phyloP scores from a whole-genome alignment of 371 early-diverging fungal genomes.

The Apophysomyces ossiformis region DNA sequence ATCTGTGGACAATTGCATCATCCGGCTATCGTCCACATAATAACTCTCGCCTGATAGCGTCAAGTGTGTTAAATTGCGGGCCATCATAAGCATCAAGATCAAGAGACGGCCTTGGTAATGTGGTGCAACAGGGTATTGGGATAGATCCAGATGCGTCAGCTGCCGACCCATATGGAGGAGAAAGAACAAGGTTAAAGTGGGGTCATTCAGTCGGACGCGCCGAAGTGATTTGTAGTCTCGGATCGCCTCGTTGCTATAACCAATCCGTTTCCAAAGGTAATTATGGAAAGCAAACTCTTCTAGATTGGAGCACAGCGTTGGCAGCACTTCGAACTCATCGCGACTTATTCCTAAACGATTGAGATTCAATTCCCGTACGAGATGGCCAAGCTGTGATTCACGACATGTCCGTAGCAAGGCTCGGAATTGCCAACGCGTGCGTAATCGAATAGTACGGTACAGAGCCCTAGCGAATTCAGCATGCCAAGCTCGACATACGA shows the following conservation, averaged over 20 bases:
- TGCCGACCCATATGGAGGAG: not conserved
- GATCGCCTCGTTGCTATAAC: not conserved
- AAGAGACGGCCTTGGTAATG: not conserved
- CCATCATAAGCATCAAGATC: not conserved
- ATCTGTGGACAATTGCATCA: not conserved
- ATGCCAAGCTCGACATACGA: constrained; percentile 1
- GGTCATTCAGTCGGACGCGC: not conserved
- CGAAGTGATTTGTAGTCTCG: not conserved
- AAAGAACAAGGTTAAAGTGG: not conserved
- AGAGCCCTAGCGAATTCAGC: not conserved
- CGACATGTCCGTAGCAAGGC: not conserved
- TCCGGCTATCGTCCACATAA: not conserved
- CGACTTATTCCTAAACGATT: not conserved
- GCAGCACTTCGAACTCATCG: not conserved
- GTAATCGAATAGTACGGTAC: not conserved
- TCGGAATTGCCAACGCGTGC: not conserved
- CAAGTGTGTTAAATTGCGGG: not conserved
- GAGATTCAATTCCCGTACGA: constrained; percentile 1
- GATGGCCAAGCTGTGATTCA: not conserved
- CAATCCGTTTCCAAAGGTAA: not conserved
- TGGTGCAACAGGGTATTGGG: not conserved
- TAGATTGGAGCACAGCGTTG: not conserved
- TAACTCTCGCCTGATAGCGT: not conserved
- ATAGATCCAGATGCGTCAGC: not conserved
- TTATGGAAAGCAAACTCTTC: not conserved